A percentile compares a stretch with the other conserved stretches of the same genome.
Conservation (phyloP, 2,329 filamentous ascomycete species). For the Botryosphaeria agaves region DNA sequence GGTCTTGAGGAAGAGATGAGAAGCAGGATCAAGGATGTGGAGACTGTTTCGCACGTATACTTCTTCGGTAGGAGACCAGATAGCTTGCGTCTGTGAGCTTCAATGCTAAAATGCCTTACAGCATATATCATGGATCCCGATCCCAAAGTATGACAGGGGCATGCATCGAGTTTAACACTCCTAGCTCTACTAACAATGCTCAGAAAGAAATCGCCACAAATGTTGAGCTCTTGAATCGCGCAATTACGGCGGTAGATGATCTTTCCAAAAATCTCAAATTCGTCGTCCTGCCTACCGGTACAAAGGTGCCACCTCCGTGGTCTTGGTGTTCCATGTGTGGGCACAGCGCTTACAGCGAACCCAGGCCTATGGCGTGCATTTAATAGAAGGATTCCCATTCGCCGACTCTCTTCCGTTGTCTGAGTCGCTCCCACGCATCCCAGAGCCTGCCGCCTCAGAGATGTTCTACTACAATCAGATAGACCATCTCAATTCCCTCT, state of each 20-base stretch:
- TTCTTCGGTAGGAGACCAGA: too few species aligned
- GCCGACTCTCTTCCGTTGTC: slow-evolving; percentile 13
- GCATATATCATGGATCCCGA: slow-evolving; percentile 8
- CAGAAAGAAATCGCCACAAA: slow-evolving; percentile 18
- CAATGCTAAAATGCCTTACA: too few species aligned
- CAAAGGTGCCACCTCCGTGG: too few species aligned
- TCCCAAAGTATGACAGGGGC: too few species aligned
- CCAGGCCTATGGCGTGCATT: slow-evolving; percentile 21
- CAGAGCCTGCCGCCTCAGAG: slow-evolving; percentile 11
- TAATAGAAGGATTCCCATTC: slow-evolving; percentile 18
- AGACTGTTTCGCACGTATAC: slow-evolving; percentile 22
- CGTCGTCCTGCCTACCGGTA: slow-evolving; percentile 18
- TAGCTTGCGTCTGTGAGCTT: too few species aligned
- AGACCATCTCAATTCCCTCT: slow-evolving; percentile 8
- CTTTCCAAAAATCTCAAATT: slow-evolving; percentile 14
- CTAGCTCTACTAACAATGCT: too few species aligned
- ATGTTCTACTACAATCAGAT: slow-evolving; percentile 15
- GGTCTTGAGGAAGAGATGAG: slow-evolving; percentile 17
- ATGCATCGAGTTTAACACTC: too few species aligned
- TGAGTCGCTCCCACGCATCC: slow-evolving; percentile 12
- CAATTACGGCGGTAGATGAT: slow-evolving; percentile 15
- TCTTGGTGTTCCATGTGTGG: too few species aligned
- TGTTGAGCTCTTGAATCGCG: slow-evolving; percentile 18
- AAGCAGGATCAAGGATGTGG: slow-evolving; percentile 16
- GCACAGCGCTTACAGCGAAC: too few species aligned